Evolutionary conservation across 2,329 filamentous ascomycete genomes (phyloP), one percentile per base, ranked within the genome.

Genomic region (Taxawa tesnikishii): DNA sequence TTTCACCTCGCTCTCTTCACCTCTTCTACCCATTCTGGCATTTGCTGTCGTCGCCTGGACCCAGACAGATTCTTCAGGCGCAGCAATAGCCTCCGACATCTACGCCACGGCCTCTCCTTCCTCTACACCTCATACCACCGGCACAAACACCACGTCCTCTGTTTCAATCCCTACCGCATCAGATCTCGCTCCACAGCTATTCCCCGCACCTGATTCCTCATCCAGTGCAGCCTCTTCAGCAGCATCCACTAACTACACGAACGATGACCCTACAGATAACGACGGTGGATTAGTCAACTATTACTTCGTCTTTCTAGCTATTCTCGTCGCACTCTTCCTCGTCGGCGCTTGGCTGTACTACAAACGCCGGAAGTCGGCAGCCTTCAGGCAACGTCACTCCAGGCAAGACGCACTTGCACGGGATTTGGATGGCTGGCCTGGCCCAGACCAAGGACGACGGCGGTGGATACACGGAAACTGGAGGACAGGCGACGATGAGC

Each of bases 251-350:
- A 14, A 31, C 28, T 14, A 28, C 33, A 6, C n/a, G n/a, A n/a
- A n/a, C n/a, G n/a, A n/a, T n/a, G n/a, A 31, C 28, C 16, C 8
- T n/a, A 17, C 28, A 15, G 29, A 31, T 14, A 28, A 26, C 26
- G 26, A 27, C 19, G 18, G 46, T 26, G 40, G 44, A 17, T 46
- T 65, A 4, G 56, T 61, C 32, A 56, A 61, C 38, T 62, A 67
- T 42, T 70, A 69, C 41, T 69, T 74, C 50, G 60, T 69, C 42
- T 74, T 72, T 55, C 60, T 76, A 29, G 60, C 68, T 15, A 56
- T 75, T 15, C 56, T 65, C 9, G 44, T 71, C 29, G 51, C 61
- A 34, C 48, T 68, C 36, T 56, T 65, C 28, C 49, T 62, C 4
- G 35, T 68, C 4, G 48, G 56, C 10, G 41, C 59, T 11, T 59